These are phyloP conservation scores for Bodo saltans DNA, from an alignment of 78 protist species.

Conservation along the genomic window DNA sequence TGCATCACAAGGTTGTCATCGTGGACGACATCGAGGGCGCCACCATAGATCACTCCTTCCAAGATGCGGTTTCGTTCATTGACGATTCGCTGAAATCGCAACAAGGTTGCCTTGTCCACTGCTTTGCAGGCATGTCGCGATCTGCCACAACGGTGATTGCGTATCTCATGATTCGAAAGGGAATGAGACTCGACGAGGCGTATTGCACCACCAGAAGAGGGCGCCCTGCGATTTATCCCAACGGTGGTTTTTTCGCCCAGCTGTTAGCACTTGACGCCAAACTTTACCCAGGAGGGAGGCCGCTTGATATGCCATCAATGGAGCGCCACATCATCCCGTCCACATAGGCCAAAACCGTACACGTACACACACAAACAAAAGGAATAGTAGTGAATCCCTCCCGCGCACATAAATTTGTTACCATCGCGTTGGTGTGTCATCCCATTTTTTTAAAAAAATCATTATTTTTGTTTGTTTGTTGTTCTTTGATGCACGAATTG, in stretches of 20 bases:
- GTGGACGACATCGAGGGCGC: slow-evolving; percentile 7
- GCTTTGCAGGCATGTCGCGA: slow-evolving; percentile 35
- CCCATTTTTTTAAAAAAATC: no score
- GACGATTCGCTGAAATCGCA: neutral
- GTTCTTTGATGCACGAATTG: no score
- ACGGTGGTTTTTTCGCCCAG: slow-evolving; percentile 6
- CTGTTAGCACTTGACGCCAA: neutral
- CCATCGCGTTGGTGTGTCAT: neutral
- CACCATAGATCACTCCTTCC: neutral
- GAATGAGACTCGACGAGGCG: neutral
- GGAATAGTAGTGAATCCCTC: no score
- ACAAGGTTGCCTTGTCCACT: slow-evolving; percentile 34
- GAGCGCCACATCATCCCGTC: no score
- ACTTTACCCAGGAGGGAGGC: neutral
- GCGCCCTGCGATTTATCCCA: slow-evolving; percentile 1
- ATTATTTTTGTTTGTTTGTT: no score
- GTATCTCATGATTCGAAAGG: neutral
- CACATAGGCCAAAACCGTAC: no score
- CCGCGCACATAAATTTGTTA: no score
- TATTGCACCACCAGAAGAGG: neutral
- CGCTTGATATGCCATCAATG: neutral
- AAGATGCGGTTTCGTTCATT: slow-evolving; percentile 8
- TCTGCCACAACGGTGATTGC: slow-evolving; percentile 35
- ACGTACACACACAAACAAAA: no score
- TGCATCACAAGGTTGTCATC: neutral